Percentiles rank a stretch among this genome's conserved stretches.
Evolutionary conservation across 2,329 filamentous ascomycete species (phyloP).

Genomic region (Fusarium haematococcum): DNA sequence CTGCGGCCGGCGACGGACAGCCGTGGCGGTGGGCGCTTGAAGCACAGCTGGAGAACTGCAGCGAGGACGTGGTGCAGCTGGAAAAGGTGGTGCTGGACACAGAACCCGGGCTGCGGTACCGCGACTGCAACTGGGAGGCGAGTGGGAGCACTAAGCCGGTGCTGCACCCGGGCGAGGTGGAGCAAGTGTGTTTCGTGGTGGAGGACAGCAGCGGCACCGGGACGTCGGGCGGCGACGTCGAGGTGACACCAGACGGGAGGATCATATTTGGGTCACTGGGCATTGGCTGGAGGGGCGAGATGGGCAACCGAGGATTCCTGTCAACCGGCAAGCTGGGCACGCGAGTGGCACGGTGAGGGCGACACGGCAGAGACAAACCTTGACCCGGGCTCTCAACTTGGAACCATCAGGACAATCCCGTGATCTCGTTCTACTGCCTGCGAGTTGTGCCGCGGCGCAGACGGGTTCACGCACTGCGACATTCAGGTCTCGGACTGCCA

Average conservation of each 20-base stretch:
- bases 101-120: constrained; percentile 62
- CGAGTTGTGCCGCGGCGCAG: neutral
- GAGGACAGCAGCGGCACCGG: constrained; percentile 54
- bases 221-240: constrained; percentile 37
- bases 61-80: constrained; percentile 83
- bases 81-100: constrained; percentile 72
- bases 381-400: neutral
- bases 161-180: constrained; percentile 71
- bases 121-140: constrained; percentile 69
- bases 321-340: constrained; percentile 85
- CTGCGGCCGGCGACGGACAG: constrained; percentile 41
- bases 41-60: constrained; percentile 95
- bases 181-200: constrained; percentile 74
- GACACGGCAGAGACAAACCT: constrained; percentile 21
- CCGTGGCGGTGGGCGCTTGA: constrained; percentile 79
- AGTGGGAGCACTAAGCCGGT: constrained; percentile 62
- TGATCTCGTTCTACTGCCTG: neutral
- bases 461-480: neutral
- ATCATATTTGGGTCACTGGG: constrained; percentile 83
- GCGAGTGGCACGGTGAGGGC: constrained; percentile 51
- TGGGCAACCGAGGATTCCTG: constrained; percentile 90
- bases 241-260: constrained; percentile 65
- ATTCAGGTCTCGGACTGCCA: neutral
- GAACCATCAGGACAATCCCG: neutral
- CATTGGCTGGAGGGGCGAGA: constrained; percentile 88